Conservation (phyloP, 164 flowering plant genomes). For the Echeveria elegans region DNA sequence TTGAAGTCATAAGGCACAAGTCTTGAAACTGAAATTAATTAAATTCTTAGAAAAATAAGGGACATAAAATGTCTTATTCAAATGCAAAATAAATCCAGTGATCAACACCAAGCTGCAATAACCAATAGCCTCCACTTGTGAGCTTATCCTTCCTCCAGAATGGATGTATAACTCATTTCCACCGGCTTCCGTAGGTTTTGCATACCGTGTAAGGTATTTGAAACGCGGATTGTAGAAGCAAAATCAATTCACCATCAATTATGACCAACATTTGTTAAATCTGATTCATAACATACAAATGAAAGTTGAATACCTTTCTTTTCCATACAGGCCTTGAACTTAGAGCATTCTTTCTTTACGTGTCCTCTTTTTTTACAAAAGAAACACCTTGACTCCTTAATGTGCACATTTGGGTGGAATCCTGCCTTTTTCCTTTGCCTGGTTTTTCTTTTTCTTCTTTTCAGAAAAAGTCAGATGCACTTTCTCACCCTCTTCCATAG, state of each 20-base stretch:
- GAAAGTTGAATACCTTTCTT: not conserved
- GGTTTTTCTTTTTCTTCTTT: no score
- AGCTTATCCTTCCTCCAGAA: not conserved
- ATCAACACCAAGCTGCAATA: not conserved
- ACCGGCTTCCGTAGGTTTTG: no score
- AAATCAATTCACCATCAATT: not conserved
- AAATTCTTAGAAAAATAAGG: not conserved
- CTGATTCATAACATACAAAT: not conserved
- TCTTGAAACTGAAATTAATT: no score
- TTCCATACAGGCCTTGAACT: not conserved
- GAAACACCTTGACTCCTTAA: not conserved
- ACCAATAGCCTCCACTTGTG: not conserved
- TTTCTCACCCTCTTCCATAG: no score
- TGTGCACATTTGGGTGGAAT: not conserved
- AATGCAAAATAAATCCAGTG: not conserved
- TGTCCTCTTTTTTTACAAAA: not conserved
- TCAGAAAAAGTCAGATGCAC: not conserved
- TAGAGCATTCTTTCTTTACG: not conserved
- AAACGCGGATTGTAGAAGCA: not conserved
- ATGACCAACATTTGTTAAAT: not conserved
- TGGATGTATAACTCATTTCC: not conserved
- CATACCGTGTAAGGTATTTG: not conserved
- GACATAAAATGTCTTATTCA: not conserved
- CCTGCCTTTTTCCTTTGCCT: not conserved
- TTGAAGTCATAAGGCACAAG: not conserved